A percentile compares a stretch with the other conserved stretches of the same genome.
These are phyloP conservation scores for Oldenlandia corymbosa DNA, from an alignment of 257 asterid genomes.

Conservation along the genomic window DNA sequence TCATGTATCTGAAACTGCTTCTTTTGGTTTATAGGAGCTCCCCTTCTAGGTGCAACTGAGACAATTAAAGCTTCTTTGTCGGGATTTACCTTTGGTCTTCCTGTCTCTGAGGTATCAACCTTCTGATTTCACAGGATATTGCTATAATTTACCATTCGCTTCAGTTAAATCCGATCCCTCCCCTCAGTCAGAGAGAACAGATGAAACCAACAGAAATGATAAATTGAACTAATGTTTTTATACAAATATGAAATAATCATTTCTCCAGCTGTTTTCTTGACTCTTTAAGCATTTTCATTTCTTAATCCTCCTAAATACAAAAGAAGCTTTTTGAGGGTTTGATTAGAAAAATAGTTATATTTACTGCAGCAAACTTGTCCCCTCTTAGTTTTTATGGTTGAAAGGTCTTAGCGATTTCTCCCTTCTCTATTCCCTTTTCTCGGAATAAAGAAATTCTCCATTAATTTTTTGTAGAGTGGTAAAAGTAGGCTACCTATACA, in stretches of 20 bases:
- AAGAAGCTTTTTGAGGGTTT: neutral
- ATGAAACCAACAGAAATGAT: neutral
- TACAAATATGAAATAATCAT: neutral
- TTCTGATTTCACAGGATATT: constrained; percentile 4
- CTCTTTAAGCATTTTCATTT: neutral
- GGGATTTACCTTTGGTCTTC: constrained; percentile 87
- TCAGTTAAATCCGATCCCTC: neutral
- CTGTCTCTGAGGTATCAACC: constrained; percentile 79
- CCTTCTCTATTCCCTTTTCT: neutral
- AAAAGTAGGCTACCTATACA: neutral
- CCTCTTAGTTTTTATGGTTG: neutral
- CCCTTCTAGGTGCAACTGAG: constrained; percentile 89
- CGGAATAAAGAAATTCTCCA: neutral
- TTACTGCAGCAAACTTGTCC: neutral
- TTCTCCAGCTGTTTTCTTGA: neutral
- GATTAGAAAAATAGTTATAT: neutral
- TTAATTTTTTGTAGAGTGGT: neutral
- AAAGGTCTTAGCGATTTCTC: neutral
- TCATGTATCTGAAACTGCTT: constrained; percentile 17
- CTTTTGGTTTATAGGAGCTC: constrained; percentile 61
- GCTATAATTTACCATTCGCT: neutral
- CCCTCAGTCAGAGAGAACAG: neutral
- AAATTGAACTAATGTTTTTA: neutral
- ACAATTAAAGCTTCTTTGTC: constrained; percentile 75
- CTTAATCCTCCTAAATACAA: neutral